A percentile compares a stretch with the other conserved stretches of the same genome.
Conservation (phyloP, 129 eudicot genomes). For the Tagetes erecta region DNA sequence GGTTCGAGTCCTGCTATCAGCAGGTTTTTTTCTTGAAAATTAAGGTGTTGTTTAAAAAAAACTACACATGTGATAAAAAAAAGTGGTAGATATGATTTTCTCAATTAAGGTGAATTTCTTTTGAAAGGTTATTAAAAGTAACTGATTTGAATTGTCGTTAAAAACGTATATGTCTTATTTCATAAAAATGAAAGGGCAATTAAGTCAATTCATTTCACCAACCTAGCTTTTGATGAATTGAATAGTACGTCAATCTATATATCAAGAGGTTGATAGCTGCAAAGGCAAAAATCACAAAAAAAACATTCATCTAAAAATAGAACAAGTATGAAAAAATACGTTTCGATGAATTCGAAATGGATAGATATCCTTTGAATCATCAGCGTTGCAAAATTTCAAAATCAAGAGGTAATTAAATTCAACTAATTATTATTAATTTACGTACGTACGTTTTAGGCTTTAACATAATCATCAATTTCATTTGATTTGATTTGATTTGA, state of each 20-base stretch:
- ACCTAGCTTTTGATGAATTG: neutral
- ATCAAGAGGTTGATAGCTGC: slow-evolving; percentile 21
- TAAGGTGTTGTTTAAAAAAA: no score
- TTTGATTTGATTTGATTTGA: neutral
- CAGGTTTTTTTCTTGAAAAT: no score
- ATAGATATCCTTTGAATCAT: slow-evolving; percentile 15
- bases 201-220: neutral
- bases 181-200: neutral
- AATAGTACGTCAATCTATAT: slow-evolving; percentile 2
- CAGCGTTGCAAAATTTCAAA: neutral
- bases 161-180: no score
- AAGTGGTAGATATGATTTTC: no score
- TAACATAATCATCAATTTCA: slow-evolving; percentile 8
- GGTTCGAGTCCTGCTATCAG: no score
- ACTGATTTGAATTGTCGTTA: no score
- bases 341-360: no score
- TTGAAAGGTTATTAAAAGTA: no score
- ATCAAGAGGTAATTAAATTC: slow-evolving; percentile 21
- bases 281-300: slow-evolving; percentile 11
- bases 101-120: no score
- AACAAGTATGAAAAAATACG: neutral
- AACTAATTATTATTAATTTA: neutral
- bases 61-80: no score
- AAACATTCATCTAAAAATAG: slow-evolving; percentile 31
- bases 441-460: neutral